These are phyloP conservation scores for Tuber indicum DNA, from an alignment of 495 filamentous ascomycete genomes.

Conservation along the genomic window DNA sequence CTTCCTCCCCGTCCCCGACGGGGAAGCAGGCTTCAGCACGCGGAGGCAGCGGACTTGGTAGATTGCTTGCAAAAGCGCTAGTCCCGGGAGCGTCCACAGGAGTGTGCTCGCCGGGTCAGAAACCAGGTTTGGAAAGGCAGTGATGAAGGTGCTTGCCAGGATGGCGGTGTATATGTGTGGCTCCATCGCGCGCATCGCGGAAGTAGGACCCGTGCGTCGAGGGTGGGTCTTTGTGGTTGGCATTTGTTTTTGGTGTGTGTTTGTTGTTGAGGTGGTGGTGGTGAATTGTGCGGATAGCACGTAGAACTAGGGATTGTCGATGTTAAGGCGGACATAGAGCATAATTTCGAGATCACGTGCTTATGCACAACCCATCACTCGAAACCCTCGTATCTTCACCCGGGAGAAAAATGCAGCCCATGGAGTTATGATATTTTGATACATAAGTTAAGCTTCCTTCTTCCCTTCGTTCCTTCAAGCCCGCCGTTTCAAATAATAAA, in stretches of 20 bases:
- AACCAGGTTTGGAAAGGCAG: slow-evolving; percentile 62
- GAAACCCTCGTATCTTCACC: background rate
- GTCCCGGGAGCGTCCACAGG: slow-evolving; percentile 52
- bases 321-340: background rate
- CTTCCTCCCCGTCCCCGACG: slow-evolving; percentile 44
- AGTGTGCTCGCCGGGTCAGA: slow-evolving; percentile 64
- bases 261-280: background rate
- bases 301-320: background rate
- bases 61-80: slow-evolving; percentile 58
- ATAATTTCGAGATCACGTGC: background rate
- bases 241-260: background rate
- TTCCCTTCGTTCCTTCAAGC: background rate
- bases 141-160: slow-evolving; percentile 54
- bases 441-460: background rate
- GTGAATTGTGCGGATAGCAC: background rate
- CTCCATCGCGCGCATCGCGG: background rate
- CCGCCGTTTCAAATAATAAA: background rate
- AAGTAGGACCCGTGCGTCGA: background rate
- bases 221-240: background rate
- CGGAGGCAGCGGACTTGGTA: slow-evolving; percentile 72
- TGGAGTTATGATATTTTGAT: too few relatives aligned
- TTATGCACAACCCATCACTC: background rate
- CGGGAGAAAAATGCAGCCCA: background rate
- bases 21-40: slow-evolving; percentile 46
- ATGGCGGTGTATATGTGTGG: slow-evolving; percentile 59